Conservation (phyloP, 2,329 filamentous ascomycete species). For the Apiospora koreana region DNA sequence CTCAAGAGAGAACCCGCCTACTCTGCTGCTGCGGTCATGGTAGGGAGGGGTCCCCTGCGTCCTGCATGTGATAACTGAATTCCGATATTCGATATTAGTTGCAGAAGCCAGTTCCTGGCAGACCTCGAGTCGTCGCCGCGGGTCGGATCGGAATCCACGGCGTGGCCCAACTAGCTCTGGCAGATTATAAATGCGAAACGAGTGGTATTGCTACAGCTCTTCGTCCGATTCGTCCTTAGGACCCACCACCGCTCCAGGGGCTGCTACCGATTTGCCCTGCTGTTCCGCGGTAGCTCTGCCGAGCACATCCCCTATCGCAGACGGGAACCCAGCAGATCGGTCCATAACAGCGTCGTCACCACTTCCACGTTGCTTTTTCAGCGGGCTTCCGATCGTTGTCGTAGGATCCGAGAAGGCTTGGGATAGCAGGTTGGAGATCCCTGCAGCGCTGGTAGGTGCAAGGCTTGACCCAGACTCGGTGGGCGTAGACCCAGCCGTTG, state of each 20-base stretch:
- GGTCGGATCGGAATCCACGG: background rate
- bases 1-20: background rate
- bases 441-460: constrained; percentile 28
- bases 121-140: background rate
- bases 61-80: background rate
- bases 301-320: constrained; percentile 43
- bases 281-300: constrained; percentile 31
- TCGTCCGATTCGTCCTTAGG: constrained; percentile 30
- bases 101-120: background rate
- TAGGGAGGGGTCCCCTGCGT: background rate
- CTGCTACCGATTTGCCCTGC: constrained; percentile 19
- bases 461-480: constrained; percentile 37
- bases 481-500: constrained; percentile 41
- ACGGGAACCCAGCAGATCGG: constrained; percentile 35
- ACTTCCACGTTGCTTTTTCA: constrained; percentile 75
- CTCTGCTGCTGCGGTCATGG: background rate
- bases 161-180: background rate
- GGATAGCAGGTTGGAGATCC: constrained; percentile 40
- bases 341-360: constrained; percentile 49
- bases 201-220: constrained; percentile 25
- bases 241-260: constrained; percentile 14
- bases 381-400: constrained; percentile 62
- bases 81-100: background rate
- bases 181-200: background rate
- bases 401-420: constrained; percentile 48